phyloP scores from a whole-genome alignment of 345 rosid genomes.

The Eucalyptus marginata region DNA sequence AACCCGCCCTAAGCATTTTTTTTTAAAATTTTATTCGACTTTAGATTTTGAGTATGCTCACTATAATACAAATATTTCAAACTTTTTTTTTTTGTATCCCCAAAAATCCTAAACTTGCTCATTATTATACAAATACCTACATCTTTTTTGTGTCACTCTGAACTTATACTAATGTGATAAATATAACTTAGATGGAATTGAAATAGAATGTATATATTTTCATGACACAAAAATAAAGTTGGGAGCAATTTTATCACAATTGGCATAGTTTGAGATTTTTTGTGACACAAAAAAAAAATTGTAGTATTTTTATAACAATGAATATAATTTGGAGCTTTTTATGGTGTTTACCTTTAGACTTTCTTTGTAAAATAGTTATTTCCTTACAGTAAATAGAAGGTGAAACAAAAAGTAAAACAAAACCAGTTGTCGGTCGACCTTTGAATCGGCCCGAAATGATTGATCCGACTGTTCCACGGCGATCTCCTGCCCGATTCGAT shows the following conservation, averaged over 20 bases:
- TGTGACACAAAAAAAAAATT: fast-evolving
- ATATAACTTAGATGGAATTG: fast-evolving
- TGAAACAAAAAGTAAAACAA: fast-evolving
- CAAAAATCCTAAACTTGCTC: too few species aligned
- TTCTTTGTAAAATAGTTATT: background rate
- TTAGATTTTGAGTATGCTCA: background rate
- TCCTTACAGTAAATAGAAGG: background rate
- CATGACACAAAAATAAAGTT: too few species aligned
- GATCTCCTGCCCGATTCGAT: background rate
- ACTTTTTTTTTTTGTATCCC: too few species aligned
- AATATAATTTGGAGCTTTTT: too few species aligned
- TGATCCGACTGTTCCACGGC: background rate
- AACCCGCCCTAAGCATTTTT: background rate
- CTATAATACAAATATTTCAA: too few species aligned
- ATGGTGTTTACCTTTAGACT: background rate
- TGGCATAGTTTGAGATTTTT: too few species aligned
- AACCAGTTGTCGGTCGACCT: background rate
- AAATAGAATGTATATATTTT: too few species aligned
- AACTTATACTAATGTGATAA: too few species aligned
- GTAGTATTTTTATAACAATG: too few species aligned
- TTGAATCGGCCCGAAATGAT: background rate
- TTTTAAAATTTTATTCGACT: background rate
- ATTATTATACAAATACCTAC: too few species aligned
- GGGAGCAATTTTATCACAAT: too few species aligned
- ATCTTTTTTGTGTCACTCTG: fast-evolving